These are phyloP conservation scores for Tulasnella sp. DNA, from an alignment of 768 basidiomycete genomes.

Conservation along the genomic window DNA sequence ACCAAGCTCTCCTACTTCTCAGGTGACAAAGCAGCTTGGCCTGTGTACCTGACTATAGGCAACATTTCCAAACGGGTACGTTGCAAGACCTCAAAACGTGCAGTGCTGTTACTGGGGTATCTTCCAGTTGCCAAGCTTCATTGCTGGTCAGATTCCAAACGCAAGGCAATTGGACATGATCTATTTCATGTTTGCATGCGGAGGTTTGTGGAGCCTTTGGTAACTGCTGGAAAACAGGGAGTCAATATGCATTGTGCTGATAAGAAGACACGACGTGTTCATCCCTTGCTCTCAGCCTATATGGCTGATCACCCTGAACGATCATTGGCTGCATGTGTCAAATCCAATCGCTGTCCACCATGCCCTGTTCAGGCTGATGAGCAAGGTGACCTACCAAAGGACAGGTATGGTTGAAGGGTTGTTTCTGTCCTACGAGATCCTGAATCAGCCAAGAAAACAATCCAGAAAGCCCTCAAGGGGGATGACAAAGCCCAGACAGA, in stretches of 20 bases:
- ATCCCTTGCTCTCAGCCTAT: slow-evolving; percentile 35
- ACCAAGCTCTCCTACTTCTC: slow-evolving; percentile 43
- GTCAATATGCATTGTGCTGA: slow-evolving; percentile 25
- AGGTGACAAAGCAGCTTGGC: slow-evolving; percentile 46
- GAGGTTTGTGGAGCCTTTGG: slow-evolving; percentile 9
- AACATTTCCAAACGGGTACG: slow-evolving; percentile 46
- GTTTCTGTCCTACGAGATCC: neutral
- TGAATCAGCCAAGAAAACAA: neutral
- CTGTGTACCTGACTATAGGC: slow-evolving; percentile 47
- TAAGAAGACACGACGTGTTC: slow-evolving; percentile 26
- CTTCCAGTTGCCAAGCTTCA: slow-evolving; percentile 41
- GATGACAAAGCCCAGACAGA: neutral
- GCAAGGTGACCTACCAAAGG: slow-evolving; percentile 28
- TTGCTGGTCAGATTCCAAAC: slow-evolving; percentile 4
- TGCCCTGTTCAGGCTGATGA: slow-evolving; percentile 28
- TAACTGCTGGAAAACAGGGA: slow-evolving; percentile 18
- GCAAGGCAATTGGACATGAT: neutral
- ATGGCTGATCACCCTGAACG: slow-evolving; percentile 36
- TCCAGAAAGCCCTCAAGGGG: neutral
- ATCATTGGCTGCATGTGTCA: slow-evolving; percentile 33
- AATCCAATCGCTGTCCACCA: slow-evolving; percentile 30
- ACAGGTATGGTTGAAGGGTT: neutral
- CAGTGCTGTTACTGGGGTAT: slow-evolving; percentile 43
- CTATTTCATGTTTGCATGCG: slow-evolving; percentile 26
- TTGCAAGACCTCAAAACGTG: slow-evolving; percentile 40